These are phyloP conservation scores for Fusarium lyarnte DNA, from an alignment of 2,329 filamentous ascomycete genomes.

Conservation along the genomic window DNA sequence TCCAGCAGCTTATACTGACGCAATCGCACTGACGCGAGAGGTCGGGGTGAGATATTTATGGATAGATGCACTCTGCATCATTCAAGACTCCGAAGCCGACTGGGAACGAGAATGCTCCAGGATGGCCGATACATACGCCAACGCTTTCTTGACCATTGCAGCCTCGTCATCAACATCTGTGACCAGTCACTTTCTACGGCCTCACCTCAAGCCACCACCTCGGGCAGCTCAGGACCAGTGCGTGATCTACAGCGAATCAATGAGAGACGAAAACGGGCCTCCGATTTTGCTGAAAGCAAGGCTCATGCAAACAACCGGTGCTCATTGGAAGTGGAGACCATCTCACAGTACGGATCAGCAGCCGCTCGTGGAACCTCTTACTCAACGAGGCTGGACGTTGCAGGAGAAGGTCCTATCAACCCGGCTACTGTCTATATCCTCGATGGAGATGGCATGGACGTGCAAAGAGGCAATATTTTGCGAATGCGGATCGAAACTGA, in stretches of 20 bases:
- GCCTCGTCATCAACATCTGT: conserved; percentile 29
- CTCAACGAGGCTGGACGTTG: conserved; percentile 26
- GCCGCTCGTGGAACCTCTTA: conserved; percentile 20
- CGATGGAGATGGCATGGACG: conserved; percentile 28
- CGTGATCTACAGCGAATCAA: background rate
- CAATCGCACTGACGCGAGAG: background rate
- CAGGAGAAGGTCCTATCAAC: conserved; percentile 33
- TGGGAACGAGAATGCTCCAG: conserved; percentile 30
- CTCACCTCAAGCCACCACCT: background rate
- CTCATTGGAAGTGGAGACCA: conserved; percentile 31
- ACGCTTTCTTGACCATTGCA: conserved; percentile 27
- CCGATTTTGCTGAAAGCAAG: conserved; percentile 13
- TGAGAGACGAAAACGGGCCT: background rate
- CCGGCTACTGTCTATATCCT: conserved; percentile 23
- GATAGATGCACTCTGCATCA: conserved; percentile 36
- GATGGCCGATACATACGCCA: conserved; percentile 31
- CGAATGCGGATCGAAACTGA: conserved; percentile 40
- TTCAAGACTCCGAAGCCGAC: conserved; percentile 21
- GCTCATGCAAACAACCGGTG: conserved; percentile 19
- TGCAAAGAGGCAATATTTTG: conserved; percentile 34
- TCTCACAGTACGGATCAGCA: background rate
- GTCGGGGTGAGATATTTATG: conserved; percentile 25
- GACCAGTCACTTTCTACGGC: conserved; percentile 9
- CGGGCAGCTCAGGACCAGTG: background rate
- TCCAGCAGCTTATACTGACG: conserved; percentile 22